Conservation (phyloP, 805 yeast species). For the Ogataea trehalophila region DNA sequence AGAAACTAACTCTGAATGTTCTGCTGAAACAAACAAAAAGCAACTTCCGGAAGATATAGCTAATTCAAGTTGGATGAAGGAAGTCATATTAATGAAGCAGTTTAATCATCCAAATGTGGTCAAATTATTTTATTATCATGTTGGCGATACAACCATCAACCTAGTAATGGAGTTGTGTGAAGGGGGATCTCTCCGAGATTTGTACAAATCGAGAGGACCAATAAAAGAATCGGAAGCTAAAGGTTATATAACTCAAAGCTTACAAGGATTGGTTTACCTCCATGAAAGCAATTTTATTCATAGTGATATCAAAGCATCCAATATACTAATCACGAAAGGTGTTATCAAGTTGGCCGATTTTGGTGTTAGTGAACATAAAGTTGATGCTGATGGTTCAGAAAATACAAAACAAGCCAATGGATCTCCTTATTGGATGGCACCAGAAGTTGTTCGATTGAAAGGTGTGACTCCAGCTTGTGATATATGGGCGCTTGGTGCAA, state of each 20-base stretch:
- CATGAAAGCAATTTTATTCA: constrained; percentile 75
- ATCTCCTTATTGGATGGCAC: constrained; percentile 99
- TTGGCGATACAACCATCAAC: constrained; percentile 46
- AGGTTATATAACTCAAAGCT: constrained; percentile 46
- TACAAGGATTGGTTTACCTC: constrained; percentile 57
- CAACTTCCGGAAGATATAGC: no score
- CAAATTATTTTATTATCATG: constrained; percentile 62
- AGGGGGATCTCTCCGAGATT: constrained; percentile 59
- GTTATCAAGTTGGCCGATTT: constrained; percentile 71
- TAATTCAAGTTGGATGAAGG: constrained; percentile 46
- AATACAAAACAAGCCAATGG: constrained; percentile 51
- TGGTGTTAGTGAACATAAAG: constrained; percentile 61
- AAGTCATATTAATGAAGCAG: constrained; percentile 59
- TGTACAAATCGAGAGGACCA: constrained; percentile 46
- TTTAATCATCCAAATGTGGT: constrained; percentile 65
- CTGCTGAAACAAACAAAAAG: no score
- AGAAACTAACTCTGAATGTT: no score
- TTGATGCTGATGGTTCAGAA: not conserved
- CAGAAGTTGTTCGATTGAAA: constrained; percentile 81
- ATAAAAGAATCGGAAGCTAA: constrained; percentile 52
- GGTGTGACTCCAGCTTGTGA: constrained; percentile 89
- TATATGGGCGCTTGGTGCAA: constrained; percentile 94
- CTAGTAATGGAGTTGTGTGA: constrained; percentile 62
- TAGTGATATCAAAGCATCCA: constrained; percentile 74
- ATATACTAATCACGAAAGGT: constrained; percentile 51